Base-by-base conservation (phyloP, 495 filamentous ascomycete genomes). In the Halenospora varia region DNA sequence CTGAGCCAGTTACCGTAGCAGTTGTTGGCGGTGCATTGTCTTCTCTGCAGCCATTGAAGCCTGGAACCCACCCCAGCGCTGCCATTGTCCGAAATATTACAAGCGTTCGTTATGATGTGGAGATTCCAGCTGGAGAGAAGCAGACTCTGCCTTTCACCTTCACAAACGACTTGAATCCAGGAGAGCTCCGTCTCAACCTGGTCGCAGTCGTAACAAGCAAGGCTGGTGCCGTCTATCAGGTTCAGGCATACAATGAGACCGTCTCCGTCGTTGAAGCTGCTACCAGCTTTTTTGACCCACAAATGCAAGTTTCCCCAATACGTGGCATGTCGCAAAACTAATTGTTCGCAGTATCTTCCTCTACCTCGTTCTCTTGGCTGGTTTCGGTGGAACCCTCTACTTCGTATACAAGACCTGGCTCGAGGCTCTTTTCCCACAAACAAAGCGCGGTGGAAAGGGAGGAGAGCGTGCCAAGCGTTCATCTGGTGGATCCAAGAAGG, bases 331-430 rank as follows among this genome's bases (percentile, higher is more conserved):
- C 57, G 52, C 18, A 59, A 61, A 57, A 65, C 78, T 61, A 78
- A 45, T n/a, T 13, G 6, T 18, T 39, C 39, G 8, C 59, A 96
- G 92, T 64, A 88, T 96, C 74, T 98, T 98, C 84, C 86, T 98
- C 57, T 98, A 97, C 78, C 84, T 96, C 71, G 83, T 97, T 79
- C 90, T 98, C 62, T 72, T 83, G 54, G 83, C 81, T 55, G 82
- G 77, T 66, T 92, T 96, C 69, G 82, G 69, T 62, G 91, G 87
- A 55, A 89, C 87, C 42, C 77, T 84, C 71, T 96, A 94, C 83
- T 97, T 96, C 71, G 92, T 96, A 75, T 98, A 98, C 81, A 94
- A 84, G 71, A 96, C 93, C 68, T 97, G 92, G 90, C 83, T 98
- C 73, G 88, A 91, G 49, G 84, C 90, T n/a, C 86, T 97, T 67